phyloP scores from a whole-genome alignment of 1,284 basidiomycete species.

The Puccinia triticina region DNA sequence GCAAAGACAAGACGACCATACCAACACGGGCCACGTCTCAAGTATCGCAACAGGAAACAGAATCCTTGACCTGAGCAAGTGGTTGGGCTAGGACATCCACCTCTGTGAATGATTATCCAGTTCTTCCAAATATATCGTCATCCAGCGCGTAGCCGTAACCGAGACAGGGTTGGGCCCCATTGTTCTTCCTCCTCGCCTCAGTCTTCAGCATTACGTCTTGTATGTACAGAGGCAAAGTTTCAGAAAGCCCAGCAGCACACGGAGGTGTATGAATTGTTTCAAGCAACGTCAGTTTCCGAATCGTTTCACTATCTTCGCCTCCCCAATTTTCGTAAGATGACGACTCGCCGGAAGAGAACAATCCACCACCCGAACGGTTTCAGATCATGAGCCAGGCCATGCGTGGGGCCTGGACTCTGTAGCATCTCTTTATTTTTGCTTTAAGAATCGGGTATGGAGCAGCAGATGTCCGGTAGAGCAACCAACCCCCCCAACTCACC shows the following conservation, averaged over 20 bases:
- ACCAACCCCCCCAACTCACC: background rate
- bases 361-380: background rate
- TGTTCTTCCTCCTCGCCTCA: background rate
- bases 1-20: background rate
- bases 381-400: background rate
- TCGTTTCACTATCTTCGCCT: slow-evolving; percentile 6
- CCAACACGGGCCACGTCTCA: background rate
- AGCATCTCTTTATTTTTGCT: background rate
- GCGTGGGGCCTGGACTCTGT: background rate
- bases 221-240: background rate
- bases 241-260: background rate
- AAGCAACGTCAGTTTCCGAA: background rate
- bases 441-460: background rate
- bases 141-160: background rate
- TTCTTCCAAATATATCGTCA: background rate
- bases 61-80: background rate
- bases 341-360: slow-evolving; percentile 22
- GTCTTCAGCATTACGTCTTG: background rate
- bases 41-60: background rate
- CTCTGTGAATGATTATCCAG: background rate
- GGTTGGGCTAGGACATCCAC: background rate
- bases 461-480: background rate
- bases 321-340: slow-evolving; percentile 3
- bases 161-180: background rate
- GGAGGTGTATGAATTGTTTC: background rate